Evolutionary conservation across 23 red algal genomes (phyloP), one percentile per base, ranked within the genome.

Genomic region (Gracilaria gracilis): DNA sequence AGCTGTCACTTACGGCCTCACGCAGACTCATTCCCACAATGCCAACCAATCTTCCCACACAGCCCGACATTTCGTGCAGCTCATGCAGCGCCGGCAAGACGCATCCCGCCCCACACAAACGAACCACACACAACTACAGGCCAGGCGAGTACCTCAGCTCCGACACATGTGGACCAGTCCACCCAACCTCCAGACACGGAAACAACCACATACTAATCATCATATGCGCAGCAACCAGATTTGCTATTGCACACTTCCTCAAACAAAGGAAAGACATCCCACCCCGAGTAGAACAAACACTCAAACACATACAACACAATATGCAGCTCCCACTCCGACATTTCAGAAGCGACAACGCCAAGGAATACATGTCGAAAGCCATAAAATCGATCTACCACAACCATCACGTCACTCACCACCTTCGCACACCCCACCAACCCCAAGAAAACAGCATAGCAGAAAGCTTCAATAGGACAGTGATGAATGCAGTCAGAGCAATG

Each of bases 371-470:
- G 7, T 82, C 78, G 21, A 1, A 50, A 46, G 8, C 21, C 40
- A 27, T 58, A 21, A 24, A 57, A 27, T 8, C 27, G 49, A 47
- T 58, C 32, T 82, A 82, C 78, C 15, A 24, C 19, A 7, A 57
- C 46, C 49, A 57, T 36, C 24, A 55, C 33, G 33, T 55, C 29
- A 48, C 59, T 12, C 33, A 36, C 1, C 0, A 57, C 20, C 50
- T 36, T 9, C 50, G 51, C 16, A 57, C 78, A 34, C 78, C 78
- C 48, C 29, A 82, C 0, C 78, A 28, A 38, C 78, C 47, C 14
- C 78, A 61, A 55, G 78, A 82, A 82, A 82, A 82, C 51, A 1
- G 19, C 78, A 57, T 47, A 33, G 78, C 78, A 20, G 78, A 82
- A 34, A 31, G 78, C 6, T 57, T 82, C 57, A 82, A 82, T 34